These are phyloP conservation scores for Posidonia oceanica DNA, from an alignment of 116 monocot genomes.

Conservation along the genomic window DNA sequence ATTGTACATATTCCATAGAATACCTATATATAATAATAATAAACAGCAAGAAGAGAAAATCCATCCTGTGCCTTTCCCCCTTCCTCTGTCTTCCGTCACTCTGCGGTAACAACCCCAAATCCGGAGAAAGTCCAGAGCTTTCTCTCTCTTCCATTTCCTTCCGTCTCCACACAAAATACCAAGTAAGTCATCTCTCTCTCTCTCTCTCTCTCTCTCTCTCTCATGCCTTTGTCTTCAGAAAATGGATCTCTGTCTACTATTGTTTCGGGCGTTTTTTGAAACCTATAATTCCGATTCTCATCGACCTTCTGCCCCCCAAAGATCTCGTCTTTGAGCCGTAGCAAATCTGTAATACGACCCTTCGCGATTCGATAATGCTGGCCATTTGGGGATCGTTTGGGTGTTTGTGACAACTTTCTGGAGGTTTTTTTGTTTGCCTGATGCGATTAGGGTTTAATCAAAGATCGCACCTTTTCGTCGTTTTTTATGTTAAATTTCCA, in stretches of 20 bases:
- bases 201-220: neutral
- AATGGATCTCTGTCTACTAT: no score
- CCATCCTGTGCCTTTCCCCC: neutral
- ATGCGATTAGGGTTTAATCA: conserved; percentile 4
- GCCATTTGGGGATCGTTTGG: no score
- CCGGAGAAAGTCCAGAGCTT: neutral
- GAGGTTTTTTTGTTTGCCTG: no score
- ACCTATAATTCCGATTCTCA: no score
- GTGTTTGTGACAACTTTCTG: no score
- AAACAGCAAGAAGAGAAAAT: neutral
- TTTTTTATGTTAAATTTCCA: neutral
- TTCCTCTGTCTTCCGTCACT: neutral
- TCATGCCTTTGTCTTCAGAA: no score
- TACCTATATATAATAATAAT: no score
- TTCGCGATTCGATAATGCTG: neutral
- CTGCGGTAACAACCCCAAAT: neutral
- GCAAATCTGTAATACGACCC: no score
- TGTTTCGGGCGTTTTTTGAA: no score
- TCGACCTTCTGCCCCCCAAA: no score
- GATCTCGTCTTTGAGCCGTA: no score
- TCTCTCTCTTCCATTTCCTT: neutral
- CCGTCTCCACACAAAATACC: neutral
- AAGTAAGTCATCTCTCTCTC: conserved; percentile 6
- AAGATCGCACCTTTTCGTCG: conserved; percentile 1
- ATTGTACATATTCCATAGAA: no score